Conservation (phyloP, 306 rosid species). For the Pyrus communis region DNA sequence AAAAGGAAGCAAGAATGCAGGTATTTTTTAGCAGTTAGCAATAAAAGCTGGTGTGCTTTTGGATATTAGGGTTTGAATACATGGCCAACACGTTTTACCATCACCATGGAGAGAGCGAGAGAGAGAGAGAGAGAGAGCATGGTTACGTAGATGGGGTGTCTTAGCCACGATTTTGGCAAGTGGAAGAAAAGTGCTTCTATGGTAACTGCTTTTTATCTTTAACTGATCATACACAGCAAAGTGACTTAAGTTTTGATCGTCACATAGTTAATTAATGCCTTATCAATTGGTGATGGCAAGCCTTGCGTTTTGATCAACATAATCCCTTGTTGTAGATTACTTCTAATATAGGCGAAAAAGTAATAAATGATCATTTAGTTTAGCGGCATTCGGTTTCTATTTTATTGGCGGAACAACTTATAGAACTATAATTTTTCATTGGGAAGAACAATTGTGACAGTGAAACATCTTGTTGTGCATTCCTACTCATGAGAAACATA, state of each 20-base stretch:
- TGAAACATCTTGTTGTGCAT: background rate
- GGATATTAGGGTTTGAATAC: constrained; percentile 9
- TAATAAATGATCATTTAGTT: background rate
- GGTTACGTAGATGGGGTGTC: constrained; percentile 24
- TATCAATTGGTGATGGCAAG: background rate
- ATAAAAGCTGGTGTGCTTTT: constrained; percentile 9
- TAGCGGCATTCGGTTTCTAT: rapidly evolving
- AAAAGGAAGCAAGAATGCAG: background rate
- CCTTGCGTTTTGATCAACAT: background rate
- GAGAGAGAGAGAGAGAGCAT: background rate
- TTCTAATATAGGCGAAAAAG: too few relatives aligned
- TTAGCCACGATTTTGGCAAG: constrained; percentile 22
- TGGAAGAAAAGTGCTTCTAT: constrained; percentile 3
- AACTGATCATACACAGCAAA: background rate
- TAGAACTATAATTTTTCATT: too few relatives aligned
- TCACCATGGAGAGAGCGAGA: background rate
- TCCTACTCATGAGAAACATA: too few relatives aligned
- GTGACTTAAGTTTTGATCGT: background rate
- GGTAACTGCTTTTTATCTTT: constrained; percentile 28
- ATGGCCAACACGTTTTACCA: constrained; percentile 29
- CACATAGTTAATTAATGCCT: background rate
- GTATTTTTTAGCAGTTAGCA: constrained; percentile 13
- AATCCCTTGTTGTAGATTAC: background rate
- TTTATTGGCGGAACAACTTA: too few relatives aligned
- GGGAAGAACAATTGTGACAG: background rate